Conservation (phyloP, 2,329 filamentous ascomycete genomes). For the Fusarium chlamydosporum region DNA sequence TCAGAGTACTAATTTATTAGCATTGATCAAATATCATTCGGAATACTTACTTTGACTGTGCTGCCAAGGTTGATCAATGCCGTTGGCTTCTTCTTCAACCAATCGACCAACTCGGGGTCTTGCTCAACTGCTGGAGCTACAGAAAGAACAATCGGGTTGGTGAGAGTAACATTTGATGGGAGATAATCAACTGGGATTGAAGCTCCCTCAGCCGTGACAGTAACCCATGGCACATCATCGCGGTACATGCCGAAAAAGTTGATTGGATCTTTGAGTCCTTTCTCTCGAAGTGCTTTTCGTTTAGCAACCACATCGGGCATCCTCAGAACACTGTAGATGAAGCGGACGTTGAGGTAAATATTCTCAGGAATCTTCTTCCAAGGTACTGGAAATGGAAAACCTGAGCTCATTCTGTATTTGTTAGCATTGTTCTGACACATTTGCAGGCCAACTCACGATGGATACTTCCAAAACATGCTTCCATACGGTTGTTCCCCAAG, state of each 20-base stretch:
- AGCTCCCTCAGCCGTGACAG: constrained; percentile 47
- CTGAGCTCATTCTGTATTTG: constrained; percentile 48
- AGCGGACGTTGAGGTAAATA: constrained; percentile 53
- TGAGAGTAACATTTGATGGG: constrained; percentile 45
- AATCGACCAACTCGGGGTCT: constrained; percentile 60
- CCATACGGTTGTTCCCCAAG: constrained; percentile 31
- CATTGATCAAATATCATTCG: fast-evolving
- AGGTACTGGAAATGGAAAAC: constrained; percentile 62
- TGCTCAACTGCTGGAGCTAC: constrained; percentile 54
- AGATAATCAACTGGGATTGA: constrained; percentile 14
- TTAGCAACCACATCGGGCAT: constrained; percentile 48
- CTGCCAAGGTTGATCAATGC: constrained; percentile 65
- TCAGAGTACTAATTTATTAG: constrained; percentile 11
- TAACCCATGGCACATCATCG: constrained; percentile 51
- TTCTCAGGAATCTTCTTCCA: constrained; percentile 52
- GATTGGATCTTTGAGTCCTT: constrained; percentile 43
- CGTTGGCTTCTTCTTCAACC: constrained; percentile 60
- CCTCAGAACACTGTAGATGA: constrained; percentile 50
- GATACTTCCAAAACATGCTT: constrained; percentile 46
- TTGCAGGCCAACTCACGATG: constrained; percentile 24
- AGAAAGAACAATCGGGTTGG: constrained; percentile 63
- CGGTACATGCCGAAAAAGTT: constrained; percentile 47
- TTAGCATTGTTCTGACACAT: not conserved
- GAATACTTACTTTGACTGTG: constrained; percentile 23
- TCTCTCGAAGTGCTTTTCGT: constrained; percentile 41